Evolutionary conservation across 2,329 filamentous ascomycete genomes (phyloP), one percentile per base, ranked within the genome.

Genomic region (Trichoderma sp.): DNA sequence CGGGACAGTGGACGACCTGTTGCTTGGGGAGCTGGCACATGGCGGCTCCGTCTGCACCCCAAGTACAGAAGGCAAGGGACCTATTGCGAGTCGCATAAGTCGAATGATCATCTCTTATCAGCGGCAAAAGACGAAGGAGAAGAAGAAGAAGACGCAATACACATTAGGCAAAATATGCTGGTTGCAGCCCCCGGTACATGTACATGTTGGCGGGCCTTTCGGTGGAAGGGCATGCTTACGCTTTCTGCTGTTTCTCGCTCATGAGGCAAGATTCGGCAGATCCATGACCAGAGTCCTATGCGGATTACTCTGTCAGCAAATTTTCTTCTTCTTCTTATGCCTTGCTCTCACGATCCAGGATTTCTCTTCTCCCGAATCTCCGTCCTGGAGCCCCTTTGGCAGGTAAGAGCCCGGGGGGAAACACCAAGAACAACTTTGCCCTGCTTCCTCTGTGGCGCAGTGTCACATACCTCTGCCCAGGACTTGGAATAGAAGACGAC

Each of bases 401-500:
- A 43, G 27, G 21, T 21, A 47, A 13, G 52, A 37, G 29, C 21
- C 8, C 19, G 31, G 40, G 47, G 31, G 37, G 47, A n/a, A 8
- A 21, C 35, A 8, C 14, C 37, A 24, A 49, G 37, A 37, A 19
- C 16, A 49, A 33, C 19, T 21, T 67, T 14, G n/a, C 27, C 49
- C 27, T 10, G 40, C 29, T 37, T 55, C 33, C 21, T 27, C 19
- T 55, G 29, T 29, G 29, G 27, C 40, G 5, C 55, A 59, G 43
- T 65, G 49, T 24, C 47, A 58, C 78, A 79, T 79, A 90, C 89
- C 81, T 89, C 85, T 70, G 91, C 91, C 91, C 91, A 93, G 62
- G 83, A 84, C 74, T 85, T 87, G 14, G 91, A 92, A 79, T 90
- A 93, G 77, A 93, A 92, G n/a, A 93, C 87, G 21, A 92, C 85